These are phyloP conservation scores for Zizania palustris DNA, from an alignment of 202 grass and related monocot genomes.

Conservation along the genomic window DNA sequence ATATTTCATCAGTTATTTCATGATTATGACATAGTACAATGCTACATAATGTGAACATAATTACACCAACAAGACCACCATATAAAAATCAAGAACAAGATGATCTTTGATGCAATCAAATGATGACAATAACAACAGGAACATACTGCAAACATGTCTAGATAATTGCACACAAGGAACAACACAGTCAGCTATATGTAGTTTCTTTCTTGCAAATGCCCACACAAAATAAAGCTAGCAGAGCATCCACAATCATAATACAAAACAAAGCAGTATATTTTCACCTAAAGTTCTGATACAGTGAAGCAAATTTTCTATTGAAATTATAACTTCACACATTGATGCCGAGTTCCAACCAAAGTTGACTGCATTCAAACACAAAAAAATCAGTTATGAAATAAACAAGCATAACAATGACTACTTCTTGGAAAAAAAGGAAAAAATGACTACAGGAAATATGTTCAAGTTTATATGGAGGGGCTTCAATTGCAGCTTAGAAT, in stretches of 20 bases:
- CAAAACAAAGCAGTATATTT: not conserved
- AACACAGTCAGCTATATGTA: not conserved
- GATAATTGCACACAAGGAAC: slow-evolving; percentile 5
- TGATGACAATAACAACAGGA: not conserved
- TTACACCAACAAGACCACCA: not conserved
- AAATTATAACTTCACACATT: slow-evolving; percentile 7
- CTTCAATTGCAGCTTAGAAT: not conserved
- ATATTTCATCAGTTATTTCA: not conserved
- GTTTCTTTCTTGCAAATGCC: slow-evolving; percentile 15
- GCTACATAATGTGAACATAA: not conserved
- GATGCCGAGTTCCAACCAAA: slow-evolving; percentile 19
- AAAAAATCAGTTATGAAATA: not conserved
- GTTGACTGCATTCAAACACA: slow-evolving; percentile 7
- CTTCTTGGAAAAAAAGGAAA: not conserved
- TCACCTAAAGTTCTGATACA: not conserved
- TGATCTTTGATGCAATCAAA: not conserved
- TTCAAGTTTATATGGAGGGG: not conserved
- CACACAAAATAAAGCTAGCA: slow-evolving; percentile 6
- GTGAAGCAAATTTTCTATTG: not conserved
- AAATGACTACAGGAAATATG: not conserved
- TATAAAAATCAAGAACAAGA: slow-evolving; percentile 8
- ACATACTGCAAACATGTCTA: slow-evolving; percentile 21
- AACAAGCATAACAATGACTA: not conserved
- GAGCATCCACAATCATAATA: not conserved
- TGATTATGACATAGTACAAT: not conserved